Evolutionary conservation across 495 filamentous ascomycete species (phyloP).

Genomic region (Chaetomium cochliodes): DNA sequence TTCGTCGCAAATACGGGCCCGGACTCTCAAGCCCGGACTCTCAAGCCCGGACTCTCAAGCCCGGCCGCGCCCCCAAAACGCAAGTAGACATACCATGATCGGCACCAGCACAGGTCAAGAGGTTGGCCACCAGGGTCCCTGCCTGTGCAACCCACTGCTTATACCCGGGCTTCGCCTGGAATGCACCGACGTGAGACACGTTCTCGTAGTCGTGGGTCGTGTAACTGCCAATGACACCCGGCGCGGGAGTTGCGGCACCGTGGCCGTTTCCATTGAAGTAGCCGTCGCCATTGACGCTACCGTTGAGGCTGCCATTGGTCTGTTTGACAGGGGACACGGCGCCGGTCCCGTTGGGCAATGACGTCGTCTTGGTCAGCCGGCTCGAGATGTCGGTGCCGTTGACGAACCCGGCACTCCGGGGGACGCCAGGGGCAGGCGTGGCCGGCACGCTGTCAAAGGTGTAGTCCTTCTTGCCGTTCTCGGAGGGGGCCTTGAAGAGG

Average conservation of each 20-base stretch:
- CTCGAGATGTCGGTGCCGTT: slow-evolving; percentile 69
- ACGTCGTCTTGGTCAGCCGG: slow-evolving; percentile 54
- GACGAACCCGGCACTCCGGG: slow-evolving; percentile 59
- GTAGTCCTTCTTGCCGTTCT: slow-evolving; percentile 62
- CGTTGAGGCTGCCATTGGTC: slow-evolving; percentile 17
- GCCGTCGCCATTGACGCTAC: slow-evolving; percentile 20
- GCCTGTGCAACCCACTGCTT: slow-evolving; percentile 99
- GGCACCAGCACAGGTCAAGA: slow-evolving; percentile 91
- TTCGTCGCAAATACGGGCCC: neutral
- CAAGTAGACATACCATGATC: slow-evolving; percentile 64
- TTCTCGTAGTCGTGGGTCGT: slow-evolving; percentile 61
- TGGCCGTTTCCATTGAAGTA: slow-evolving; percentile 33
- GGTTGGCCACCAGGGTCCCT: slow-evolving; percentile 89
- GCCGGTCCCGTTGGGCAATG: slow-evolving; percentile 27
- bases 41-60: no score
- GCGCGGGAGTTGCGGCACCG: slow-evolving; percentile 35
- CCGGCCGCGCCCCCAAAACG: no score
- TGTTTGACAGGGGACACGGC: slow-evolving; percentile 22
- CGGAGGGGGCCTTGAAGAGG: slow-evolving; percentile 63
- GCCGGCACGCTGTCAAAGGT: slow-evolving; percentile 91
- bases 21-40: no score
- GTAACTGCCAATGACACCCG: slow-evolving; percentile 44
- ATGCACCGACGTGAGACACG: slow-evolving; percentile 54
- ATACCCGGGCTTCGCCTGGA: slow-evolving; percentile 85
- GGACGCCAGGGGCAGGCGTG: slow-evolving; percentile 70